Evolutionary conservation across 495 filamentous ascomycete species (phyloP).

Genomic region (Hyaloscypha finlandica): DNA sequence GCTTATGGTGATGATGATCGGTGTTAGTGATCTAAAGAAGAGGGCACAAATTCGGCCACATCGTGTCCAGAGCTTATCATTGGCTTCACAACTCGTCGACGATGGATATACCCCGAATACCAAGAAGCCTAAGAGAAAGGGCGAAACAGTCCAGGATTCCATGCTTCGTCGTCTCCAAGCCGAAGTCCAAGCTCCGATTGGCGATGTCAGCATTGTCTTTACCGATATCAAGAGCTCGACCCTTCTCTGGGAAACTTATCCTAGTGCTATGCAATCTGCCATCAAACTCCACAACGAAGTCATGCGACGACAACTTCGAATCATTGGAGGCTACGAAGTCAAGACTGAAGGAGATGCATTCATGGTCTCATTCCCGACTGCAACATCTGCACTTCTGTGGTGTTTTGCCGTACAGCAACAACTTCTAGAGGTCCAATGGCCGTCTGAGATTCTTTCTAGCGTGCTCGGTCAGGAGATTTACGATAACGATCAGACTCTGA

Average conservation of each 20-base stretch:
- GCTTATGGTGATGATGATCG: slow-evolving; percentile 98
- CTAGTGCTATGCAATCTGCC: slow-evolving; percentile 89
- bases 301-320: slow-evolving; percentile 88
- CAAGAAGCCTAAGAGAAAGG: slow-evolving; percentile 65
- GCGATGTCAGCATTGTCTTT: slow-evolving; percentile 91
- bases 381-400: slow-evolving; percentile 91
- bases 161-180: slow-evolving; percentile 79
- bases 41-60: slow-evolving; percentile 68
- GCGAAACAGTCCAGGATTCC: slow-evolving; percentile 75
- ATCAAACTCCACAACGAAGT: slow-evolving; percentile 96
- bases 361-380: slow-evolving; percentile 97
- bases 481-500: slow-evolving; percentile 84
- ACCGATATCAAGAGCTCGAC: slow-evolving; percentile 99
- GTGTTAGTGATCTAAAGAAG: slow-evolving; percentile 85
- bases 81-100: slow-evolving; percentile 69
- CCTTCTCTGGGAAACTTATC: slow-evolving; percentile 93
- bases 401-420: slow-evolving; percentile 90
- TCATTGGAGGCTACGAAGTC: slow-evolving; percentile 96
- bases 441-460: slow-evolving; percentile 85
- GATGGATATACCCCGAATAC: slow-evolving; percentile 61
- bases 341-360: slow-evolving; percentile 99
- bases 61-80: slow-evolving; percentile 70
- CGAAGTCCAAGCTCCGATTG: slow-evolving; percentile 86
- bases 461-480: slow-evolving; percentile 77
- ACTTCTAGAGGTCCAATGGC: slow-evolving; percentile 88